phyloP scores from a whole-genome alignment of 2,329 filamentous ascomycete genomes.

The Coniella vitis region DNA sequence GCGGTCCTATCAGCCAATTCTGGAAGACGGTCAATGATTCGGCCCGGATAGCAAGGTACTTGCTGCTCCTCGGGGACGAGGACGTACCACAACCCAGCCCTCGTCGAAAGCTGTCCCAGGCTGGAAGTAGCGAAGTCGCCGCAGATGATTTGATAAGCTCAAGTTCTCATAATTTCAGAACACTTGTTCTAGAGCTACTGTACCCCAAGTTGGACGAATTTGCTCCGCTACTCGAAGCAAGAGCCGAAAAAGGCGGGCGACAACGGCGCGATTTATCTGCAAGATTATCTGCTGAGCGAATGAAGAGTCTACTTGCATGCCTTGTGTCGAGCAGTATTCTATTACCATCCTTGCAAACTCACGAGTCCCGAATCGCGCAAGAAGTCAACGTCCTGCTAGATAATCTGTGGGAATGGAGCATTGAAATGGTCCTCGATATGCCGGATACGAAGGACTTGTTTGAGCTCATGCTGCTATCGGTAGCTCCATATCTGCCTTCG shows the following conservation, averaged over 20 bases:
- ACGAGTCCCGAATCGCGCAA: constrained; percentile 41
- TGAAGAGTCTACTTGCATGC: constrained; percentile 45
- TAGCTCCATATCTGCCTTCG: constrained; percentile 40
- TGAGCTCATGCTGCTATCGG: constrained; percentile 37
- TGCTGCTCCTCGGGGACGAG: constrained; percentile 44
- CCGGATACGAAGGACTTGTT: constrained; percentile 40
- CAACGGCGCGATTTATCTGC: constrained; percentile 35
- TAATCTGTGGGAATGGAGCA: constrained; percentile 32
- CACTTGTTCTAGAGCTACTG: constrained; percentile 47
- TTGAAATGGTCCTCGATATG: constrained; percentile 35
- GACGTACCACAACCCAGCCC: background rate
- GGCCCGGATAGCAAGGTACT: constrained; percentile 43
- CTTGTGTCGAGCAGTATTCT: constrained; percentile 39
- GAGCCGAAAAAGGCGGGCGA: constrained; percentile 28
- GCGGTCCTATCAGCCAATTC: constrained; percentile 41
- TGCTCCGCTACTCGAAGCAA: constrained; percentile 37
- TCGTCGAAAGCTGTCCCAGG: background rate
- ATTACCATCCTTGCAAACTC: constrained; percentile 38
- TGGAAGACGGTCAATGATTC: constrained; percentile 38
- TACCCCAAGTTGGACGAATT: constrained; percentile 47
- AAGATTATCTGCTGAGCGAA: constrained; percentile 45
- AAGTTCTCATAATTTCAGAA: constrained; percentile 38
- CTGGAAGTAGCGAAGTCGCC: background rate
- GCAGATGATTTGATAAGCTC: background rate
- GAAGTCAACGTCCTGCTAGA: constrained; percentile 40